These are phyloP conservation scores for Alnus rubra DNA, from an alignment of 306 rosid species.

Conservation along the genomic window DNA sequence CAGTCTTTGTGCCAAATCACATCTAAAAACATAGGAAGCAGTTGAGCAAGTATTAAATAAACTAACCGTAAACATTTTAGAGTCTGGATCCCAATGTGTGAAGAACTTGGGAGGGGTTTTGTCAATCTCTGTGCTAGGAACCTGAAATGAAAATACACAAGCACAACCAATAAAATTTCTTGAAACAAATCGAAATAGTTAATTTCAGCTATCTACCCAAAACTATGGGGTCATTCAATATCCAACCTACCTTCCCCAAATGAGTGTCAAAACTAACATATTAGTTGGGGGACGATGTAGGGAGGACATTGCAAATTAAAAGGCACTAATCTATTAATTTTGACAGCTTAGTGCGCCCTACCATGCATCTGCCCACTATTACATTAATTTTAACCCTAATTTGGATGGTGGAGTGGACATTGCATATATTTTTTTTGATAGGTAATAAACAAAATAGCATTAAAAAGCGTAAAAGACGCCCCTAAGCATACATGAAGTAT, in stretches of 20 bases:
- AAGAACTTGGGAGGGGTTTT: constrained; percentile 91
- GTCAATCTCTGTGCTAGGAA: constrained; percentile 94
- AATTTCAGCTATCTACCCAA: background rate
- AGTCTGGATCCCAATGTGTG: constrained; percentile 98
- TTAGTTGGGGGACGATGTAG: background rate
- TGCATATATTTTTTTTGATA: too few species aligned
- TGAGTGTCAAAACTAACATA: background rate
- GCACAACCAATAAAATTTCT: constrained; percentile 7
- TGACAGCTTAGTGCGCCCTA: background rate
- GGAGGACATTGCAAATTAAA: background rate
- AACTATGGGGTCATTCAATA: background rate
- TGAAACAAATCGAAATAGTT: background rate
- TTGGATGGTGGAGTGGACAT: background rate
- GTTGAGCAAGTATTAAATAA: constrained; percentile 6
- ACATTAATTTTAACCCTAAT: background rate
- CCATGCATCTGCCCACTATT: background rate
- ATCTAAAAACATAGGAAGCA: background rate
- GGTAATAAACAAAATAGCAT: too few species aligned
- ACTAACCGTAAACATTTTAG: constrained; percentile 94
- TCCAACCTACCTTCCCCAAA: background rate
- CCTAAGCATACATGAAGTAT: too few species aligned
- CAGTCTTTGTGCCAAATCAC: background rate
- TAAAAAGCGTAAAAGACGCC: too few species aligned
- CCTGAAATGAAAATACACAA: constrained; percentile 48
- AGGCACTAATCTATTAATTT: background rate